These are phyloP conservation scores for Colletotrichum sansevieriae DNA, from an alignment of 2,329 filamentous ascomycete species.

Conservation along the genomic window DNA sequence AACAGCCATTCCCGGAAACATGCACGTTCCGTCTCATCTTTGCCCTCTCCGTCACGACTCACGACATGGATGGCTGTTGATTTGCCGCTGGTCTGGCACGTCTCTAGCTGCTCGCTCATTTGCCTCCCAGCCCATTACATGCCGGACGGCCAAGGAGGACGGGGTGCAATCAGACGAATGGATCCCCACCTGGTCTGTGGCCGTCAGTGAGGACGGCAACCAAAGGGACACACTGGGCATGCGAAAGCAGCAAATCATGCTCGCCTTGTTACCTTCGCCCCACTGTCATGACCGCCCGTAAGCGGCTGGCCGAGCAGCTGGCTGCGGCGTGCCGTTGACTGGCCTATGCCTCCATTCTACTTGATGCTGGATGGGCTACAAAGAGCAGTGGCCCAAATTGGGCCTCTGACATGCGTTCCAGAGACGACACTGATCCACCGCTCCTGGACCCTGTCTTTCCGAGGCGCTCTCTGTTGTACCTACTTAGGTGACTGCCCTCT, in stretches of 20 bases:
- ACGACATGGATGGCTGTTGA: background rate
- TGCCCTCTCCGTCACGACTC: slow-evolving; percentile 20
- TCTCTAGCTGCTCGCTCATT: background rate
- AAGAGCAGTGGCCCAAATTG: slow-evolving; percentile 1
- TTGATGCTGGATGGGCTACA: slow-evolving; percentile 2
- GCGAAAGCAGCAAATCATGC: slow-evolving; percentile 30
- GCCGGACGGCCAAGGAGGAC: background rate
- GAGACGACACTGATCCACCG: background rate
- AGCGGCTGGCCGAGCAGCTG: slow-evolving; percentile 35
- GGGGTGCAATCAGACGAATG: slow-evolving; percentile 22
- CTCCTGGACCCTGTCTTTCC: slow-evolving; percentile 22
- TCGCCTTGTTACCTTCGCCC: background rate
- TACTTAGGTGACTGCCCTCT: slow-evolving; percentile 8
- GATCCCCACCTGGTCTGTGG: background rate
- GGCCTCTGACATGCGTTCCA: slow-evolving; percentile 10
- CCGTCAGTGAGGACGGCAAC: background rate
- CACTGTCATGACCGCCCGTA: background rate
- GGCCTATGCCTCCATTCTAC: background rate
- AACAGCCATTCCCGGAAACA: slow-evolving; percentile 28
- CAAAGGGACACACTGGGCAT: background rate
- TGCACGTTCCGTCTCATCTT: slow-evolving; percentile 13
- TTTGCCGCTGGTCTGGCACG: background rate
- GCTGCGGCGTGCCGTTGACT: slow-evolving; percentile 30
- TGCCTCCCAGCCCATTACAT: background rate
- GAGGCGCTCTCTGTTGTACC: background rate